Base-by-base conservation (phyloP, 768 basidiomycete species). In the Mycena filopes region DNA sequence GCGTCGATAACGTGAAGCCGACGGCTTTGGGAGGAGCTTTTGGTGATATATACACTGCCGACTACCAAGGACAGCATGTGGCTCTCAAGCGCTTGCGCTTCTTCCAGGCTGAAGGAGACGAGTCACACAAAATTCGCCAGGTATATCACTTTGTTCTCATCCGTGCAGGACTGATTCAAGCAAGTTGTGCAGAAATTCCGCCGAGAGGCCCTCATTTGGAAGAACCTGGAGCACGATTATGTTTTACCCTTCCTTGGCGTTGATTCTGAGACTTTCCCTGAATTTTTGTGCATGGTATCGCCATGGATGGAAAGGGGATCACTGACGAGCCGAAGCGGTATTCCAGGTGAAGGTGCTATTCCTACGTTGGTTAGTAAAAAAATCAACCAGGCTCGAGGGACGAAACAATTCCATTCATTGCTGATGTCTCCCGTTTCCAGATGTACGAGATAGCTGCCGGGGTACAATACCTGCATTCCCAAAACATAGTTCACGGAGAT, bases 401-500 rank as follows among this genome's bases (percentile, higher is more conserved):
- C n/a, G n/a, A n/a, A n/a, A n/a, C n/a, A n/a, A n/a, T n/a, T 26
- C n/a, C n/a, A n/a, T 49, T 20, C 20, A 15, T n/a, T 31, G 20
- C n/a, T 54, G 5, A 18, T 36, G n/a, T n/a, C n/a, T 25, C 8
- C 20, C n/a, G 28, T 20, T 16, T 20, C 10, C 49, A 81, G 81
- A 70, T 81, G 28, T 46, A 74, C 48, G 81, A 81, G 47, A 70
- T 79, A 20, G 76, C 74, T 23, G 56, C 74, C 9, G 80, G 81
- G 16, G 26, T 64, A 33, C 63, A 64, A 20, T 80, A 82, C 54
- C 62, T 81, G 45, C 80, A 82, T 56, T 74, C 70, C n/a, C 51
- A 66, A 21, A 43, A 67, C 16, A 65, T 72, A 3, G 59, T 72
- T 6, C 74, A 74, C 26, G 74, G 70, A 0, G 74, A 76, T 63